Base-by-base conservation (phyloP, 1,139 yeast genomes). In the Blastobotrys indianensis region DNA sequence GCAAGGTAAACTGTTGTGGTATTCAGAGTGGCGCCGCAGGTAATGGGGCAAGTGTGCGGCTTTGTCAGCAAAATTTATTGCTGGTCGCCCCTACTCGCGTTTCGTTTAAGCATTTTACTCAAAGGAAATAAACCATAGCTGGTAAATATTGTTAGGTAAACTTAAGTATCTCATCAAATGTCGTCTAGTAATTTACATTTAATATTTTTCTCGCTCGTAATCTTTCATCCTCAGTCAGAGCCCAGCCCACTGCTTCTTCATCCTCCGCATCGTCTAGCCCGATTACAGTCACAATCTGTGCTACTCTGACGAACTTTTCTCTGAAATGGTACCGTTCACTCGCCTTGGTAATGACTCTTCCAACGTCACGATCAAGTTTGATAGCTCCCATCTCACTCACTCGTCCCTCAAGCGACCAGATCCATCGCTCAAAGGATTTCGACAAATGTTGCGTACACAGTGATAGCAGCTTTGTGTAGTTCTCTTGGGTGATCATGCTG, bases 381-480 rank as follows among this genome's bases (percentile, higher is more conserved):
- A 88, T 75, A 0, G 95, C 82, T 0, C 97, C 97, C 42, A 85
- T 67, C 54, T 85, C 95, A 57, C 85, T 88, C 51, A 87, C 79
- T 50, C 75, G 77, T 45, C 79, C 79, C 49, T 82, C 76, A 38
- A 85, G 70, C 3, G 72, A 55, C 77, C 88, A 76, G 36, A 92
- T 69, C 56, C 81, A 80, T 54, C 76, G 74, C 58, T 90, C 96
- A 4, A 86, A 59, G 36, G 80, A 60, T 52, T 74, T 53, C 58
- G 80, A 65, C 60, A 72, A 63, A 15, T 69, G 56, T 33, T 73
- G 73, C 7, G 80, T 75, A 1, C 83, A 80, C 3, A 80, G 66
- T 12, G 74, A 63, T 34, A 85, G 65, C 34, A 86, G 66, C 43
- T 72, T 74, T 32, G 66, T 68, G 67, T 74, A 72, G 51, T 75